phyloP scores from a whole-genome alignment of 2,329 filamentous ascomycete species.

The Aspergillus japonicus region DNA sequence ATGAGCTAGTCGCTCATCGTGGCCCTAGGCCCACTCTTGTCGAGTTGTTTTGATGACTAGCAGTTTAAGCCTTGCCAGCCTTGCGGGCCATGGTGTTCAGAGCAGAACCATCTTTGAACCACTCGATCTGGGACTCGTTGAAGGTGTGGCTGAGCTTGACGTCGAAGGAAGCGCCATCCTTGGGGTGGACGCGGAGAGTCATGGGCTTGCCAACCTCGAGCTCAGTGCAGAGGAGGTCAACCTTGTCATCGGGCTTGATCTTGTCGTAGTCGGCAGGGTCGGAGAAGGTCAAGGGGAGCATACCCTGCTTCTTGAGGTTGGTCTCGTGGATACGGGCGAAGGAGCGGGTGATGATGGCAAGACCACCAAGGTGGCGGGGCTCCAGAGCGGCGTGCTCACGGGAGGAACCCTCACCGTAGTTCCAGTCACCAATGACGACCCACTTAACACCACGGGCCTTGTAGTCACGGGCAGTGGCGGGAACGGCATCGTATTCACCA shows the following conservation, averaged over 20 bases:
- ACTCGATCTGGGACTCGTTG: conserved; percentile 96
- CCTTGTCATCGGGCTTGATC: conserved; percentile 87
- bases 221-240: conserved; percentile 86
- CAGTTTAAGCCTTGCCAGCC: conserved; percentile 28
- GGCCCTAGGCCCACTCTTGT: conserved; percentile 1
- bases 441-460: conserved; percentile 95
- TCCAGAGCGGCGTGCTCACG: conserved; percentile 98
- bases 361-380: conserved; percentile 92
- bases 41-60: neutral
- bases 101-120: conserved; percentile 97
- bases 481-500: conserved; percentile 82
- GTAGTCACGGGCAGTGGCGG: conserved; percentile 94
- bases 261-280: conserved; percentile 97
- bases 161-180: conserved; percentile 78
- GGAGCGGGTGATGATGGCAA: conserved; percentile 91
- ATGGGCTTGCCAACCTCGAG: conserved; percentile 90
- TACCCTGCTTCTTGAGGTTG: conserved; percentile 99
- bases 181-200: conserved; percentile 87
- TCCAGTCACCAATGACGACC: conserved; percentile 99
- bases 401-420: conserved; percentile 96
- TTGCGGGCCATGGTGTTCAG: conserved; percentile 97
- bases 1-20: conserved; percentile 11
- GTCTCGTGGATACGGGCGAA: conserved; percentile 99
- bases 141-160: conserved; percentile 89
- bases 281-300: conserved; percentile 95